These are phyloP conservation scores for Pleochaeta shiraiana DNA, from an alignment of 2,329 filamentous ascomycete genomes.

Conservation along the genomic window DNA sequence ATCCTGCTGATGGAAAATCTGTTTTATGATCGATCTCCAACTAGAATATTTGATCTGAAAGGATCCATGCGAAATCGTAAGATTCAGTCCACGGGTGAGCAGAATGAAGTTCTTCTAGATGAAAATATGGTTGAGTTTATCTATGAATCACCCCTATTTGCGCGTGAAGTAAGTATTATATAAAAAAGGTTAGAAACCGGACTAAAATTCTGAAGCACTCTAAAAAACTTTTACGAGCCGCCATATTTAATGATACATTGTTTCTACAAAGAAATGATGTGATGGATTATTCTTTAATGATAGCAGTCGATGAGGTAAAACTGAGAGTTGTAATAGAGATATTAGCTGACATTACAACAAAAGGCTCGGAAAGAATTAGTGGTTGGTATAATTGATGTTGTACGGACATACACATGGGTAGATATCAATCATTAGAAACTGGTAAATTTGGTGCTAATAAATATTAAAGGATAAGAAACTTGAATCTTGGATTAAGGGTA, in stretches of 20 bases:
- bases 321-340: conserved; percentile 7
- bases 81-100: conserved; percentile 85
- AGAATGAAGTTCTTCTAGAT: conserved; percentile 88
- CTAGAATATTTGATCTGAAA: conserved; percentile 86
- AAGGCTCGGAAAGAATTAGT: conserved; percentile 61
- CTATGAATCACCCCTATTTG: conserved; percentile 88
- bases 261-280: conserved; percentile 91
- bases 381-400: conserved; percentile 96
- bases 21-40: conserved; percentile 84
- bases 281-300: conserved; percentile 99
- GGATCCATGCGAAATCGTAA: conserved; percentile 98
- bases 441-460: too few species aligned
- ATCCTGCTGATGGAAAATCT: conserved; percentile 93
- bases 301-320: conserved; percentile 62
- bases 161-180: conserved; percentile 38
- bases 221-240: conserved; percentile 76
- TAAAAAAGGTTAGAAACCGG: background rate
- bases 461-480: conserved; percentile 77
- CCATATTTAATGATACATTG: conserved; percentile 93
- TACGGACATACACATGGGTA: conserved; percentile 85
- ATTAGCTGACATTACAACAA: background rate
- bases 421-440: background rate
- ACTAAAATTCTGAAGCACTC: conserved; percentile 33
- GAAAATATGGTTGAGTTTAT: conserved; percentile 99
- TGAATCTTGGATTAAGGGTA: conserved; percentile 88